phyloP scores from a whole-genome alignment of 176 grass and related monocot genomes.

The Oryza meyeriana region DNA sequence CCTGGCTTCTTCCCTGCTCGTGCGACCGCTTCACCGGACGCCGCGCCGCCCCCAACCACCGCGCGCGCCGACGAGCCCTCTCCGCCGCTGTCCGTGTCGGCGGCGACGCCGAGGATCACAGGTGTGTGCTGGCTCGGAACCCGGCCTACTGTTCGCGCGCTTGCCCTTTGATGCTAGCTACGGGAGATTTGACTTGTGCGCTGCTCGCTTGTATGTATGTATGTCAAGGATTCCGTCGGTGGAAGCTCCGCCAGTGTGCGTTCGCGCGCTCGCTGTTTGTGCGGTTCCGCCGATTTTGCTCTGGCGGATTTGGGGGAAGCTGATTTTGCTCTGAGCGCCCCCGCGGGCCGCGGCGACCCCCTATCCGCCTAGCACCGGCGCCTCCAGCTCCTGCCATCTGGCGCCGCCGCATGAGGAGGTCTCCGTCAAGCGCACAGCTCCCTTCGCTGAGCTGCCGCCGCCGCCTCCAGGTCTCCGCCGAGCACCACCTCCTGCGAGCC shows the following conservation, averaged over 20 bases:
- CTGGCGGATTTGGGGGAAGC: background rate
- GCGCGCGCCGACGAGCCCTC: background rate
- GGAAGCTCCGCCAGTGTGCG: background rate
- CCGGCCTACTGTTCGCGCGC: background rate
- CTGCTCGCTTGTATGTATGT: background rate
- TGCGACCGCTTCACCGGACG: slow-evolving; percentile 2
- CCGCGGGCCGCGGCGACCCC: too few species aligned
- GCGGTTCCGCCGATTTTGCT: background rate
- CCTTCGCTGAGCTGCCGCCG: background rate
- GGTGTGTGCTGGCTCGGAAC: background rate
- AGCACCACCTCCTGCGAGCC: background rate
- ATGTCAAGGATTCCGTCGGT: background rate
- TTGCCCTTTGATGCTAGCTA: background rate
- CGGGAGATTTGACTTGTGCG: background rate
- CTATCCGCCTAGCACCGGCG: too few species aligned
- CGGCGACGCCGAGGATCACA: background rate
- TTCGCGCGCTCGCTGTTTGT: background rate
- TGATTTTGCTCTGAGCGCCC: background rate
- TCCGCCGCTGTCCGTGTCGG: background rate
- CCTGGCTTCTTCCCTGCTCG: background rate
- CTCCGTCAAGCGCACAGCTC: background rate
- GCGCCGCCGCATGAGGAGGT: background rate
- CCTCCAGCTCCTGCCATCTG: too few species aligned
- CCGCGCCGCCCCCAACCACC: background rate
- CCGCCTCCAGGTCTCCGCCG: background rate